Evolutionary conservation across 2,329 filamentous ascomycete species (phyloP), one percentile per base, ranked within the genome.

Genomic region (Sclerotinia trifoliorum): DNA sequence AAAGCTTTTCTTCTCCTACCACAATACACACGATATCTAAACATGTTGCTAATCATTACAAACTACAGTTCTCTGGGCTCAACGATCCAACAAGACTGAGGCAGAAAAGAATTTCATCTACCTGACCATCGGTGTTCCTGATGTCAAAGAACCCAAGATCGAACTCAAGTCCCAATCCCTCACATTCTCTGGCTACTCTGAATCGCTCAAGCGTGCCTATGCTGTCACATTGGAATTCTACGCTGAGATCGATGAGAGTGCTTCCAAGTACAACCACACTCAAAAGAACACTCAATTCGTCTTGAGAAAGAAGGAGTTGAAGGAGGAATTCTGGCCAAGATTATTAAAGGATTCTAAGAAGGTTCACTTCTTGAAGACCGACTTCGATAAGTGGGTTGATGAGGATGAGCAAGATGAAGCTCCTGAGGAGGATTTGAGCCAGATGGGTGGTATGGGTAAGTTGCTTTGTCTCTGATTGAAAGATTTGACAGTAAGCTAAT

Each of bases 291-390:
- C 97, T 74, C 91, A 96, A 84, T 81, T 98, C 76, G 91, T 96
- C 79, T 86, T 99, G 80, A 88, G 92, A 82, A 99, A 99, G 91
- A 97, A 97, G 89, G 93, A 96, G 78, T 86, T 95, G 73, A 92
- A 93, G 82, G 88, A 93, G 78, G 93, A 95, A 81, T 98, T 90
- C 87, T 99, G 95, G 95, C 94, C 94, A 72, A 89, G 95, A 73
- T 86, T 99, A 77, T 86, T 97, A 79, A 97, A 97, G 89, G 92
- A 94, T 70, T 81, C 84, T 74, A 90, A 92, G 86, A 97, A 93
- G 85, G 83, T 92, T 67, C 95, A 98, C 83, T 99, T 93, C 87
- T 82, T 99, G 78, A 97, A 97, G 90, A 98, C 95, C 73, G 91
- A 99, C 83, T 99, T 99, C 77, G 94, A 97, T 84, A 97, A 97